Percentiles rank a stretch among this genome's conserved stretches.
Conservation (phyloP, 2,329 filamentous ascomycete species). For the Paecilomyces dactylethromorphus region DNA sequence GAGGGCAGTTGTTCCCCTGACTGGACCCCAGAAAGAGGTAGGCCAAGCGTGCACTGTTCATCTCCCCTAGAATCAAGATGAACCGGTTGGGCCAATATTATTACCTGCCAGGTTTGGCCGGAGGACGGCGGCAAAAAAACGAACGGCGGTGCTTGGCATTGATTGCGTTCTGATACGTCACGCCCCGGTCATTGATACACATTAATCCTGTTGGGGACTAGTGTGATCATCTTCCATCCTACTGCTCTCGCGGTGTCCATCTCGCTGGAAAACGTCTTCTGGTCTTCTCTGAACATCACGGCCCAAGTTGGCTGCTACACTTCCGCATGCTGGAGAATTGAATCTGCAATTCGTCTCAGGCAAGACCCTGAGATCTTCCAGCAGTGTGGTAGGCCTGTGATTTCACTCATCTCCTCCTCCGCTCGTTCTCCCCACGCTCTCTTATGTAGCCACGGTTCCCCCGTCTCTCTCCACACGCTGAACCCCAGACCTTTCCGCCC, state of each 20-base stretch:
- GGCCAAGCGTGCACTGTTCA: too few species aligned
- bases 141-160: slow-evolving; percentile 2
- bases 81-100: too few species aligned
- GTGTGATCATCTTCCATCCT: not conserved
- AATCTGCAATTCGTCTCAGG: slow-evolving; percentile 19
- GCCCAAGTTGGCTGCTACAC: slow-evolving; percentile 4
- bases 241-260: not conserved
- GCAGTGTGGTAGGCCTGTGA: slow-evolving; percentile 2
- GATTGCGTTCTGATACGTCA: slow-evolving; percentile 5
- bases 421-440: slow-evolving; percentile 6
- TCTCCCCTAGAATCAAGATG: too few species aligned
- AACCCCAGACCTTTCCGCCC: not conserved
- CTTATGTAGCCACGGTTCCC: slow-evolving; percentile 3
- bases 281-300: slow-evolving; percentile 4
- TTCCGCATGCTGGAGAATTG: slow-evolving; percentile 9
- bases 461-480: slow-evolving; percentile 1
- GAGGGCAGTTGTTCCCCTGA: not conserved
- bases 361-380: slow-evolving; percentile 19
- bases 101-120: too few species aligned
- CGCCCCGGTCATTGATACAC: slow-evolving; percentile 1
- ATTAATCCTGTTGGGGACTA: not conserved
- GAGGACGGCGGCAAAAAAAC: too few species aligned
- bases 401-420: slow-evolving; percentile 4
- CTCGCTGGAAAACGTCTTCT: slow-evolving; percentile 2
- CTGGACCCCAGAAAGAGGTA: too few species aligned